phyloP scores from a whole-genome alignment of 148 eudicot species.

The Polygonum aviculare region DNA sequence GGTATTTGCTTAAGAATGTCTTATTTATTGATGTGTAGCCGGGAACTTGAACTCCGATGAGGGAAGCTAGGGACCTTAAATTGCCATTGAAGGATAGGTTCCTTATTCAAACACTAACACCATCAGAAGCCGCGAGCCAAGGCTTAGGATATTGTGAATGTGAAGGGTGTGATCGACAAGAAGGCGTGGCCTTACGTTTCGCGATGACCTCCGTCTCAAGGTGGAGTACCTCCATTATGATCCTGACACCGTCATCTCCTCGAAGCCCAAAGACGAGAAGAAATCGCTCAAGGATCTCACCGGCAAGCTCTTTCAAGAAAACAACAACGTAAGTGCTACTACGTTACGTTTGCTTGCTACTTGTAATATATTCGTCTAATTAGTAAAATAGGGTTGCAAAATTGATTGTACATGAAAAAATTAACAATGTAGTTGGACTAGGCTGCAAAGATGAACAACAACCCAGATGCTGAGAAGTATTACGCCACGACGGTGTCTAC shows the following conservation, averaged over 20 bases:
- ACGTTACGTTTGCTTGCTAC: too few relatives aligned
- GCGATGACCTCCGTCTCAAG: constrained; percentile 72
- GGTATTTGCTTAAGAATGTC: too few relatives aligned
- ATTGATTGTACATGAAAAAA: too few relatives aligned
- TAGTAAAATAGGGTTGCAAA: too few relatives aligned
- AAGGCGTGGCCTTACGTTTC: constrained; percentile 98
- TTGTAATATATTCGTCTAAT: too few relatives aligned
- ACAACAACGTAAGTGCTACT: constrained; percentile 44
- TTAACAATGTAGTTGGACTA: constrained; percentile 49
- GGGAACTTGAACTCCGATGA: constrained; percentile 91
- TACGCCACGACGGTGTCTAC: constrained; percentile 60
- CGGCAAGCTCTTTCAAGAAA: constrained; percentile 65
- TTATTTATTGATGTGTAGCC: constrained; percentile 30
- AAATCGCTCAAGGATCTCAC: constrained; percentile 62
- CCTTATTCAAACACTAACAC: constrained; percentile 70
- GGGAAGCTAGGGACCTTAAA: constrained; percentile 58
- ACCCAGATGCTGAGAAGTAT: constrained; percentile 70
- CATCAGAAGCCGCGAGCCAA: constrained; percentile 76
- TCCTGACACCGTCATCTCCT: constrained; percentile 72
- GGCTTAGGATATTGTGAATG: constrained; percentile 70
- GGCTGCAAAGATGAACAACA: constrained; percentile 87
- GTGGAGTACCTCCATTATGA: constrained; percentile 79
- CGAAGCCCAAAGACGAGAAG: constrained; percentile 86
- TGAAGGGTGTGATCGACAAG: constrained; percentile 67
- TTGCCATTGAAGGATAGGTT: constrained; percentile 66